Evolutionary conservation across 371 early-diverging fungal species (phyloP), one percentile per base, ranked within the genome.

Genomic region (Mucor lusitanicus): DNA sequence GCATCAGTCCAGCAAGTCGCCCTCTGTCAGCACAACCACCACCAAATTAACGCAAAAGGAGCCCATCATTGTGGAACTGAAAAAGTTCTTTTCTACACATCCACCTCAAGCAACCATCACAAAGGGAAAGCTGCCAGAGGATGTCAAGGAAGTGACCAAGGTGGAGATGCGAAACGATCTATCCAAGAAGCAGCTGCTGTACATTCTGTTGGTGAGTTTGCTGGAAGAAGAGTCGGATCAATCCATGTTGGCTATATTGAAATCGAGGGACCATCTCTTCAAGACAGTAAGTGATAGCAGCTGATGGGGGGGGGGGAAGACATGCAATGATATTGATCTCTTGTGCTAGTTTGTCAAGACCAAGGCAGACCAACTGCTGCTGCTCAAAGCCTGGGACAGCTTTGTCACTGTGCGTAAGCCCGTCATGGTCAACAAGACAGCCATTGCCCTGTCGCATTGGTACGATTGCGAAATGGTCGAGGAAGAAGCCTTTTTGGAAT

Each of bases 151-250:
- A 70, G 84, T 91, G 35, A 92, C 91, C 2, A 87, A 90, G 33
- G 63, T 91, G 35, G 92, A 92, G 73, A 90, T 91, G 83, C 82
- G 89, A n/a, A 87, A 92, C 63, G 89, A 89, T 61, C 67, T 92
- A 69, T 81, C 87, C 53, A 92, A 91, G 77, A 84, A 79, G 13
- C 88, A 90, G 65, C 61, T 92, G 13, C 82, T 90, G 35, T 84
- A 71, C 61, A 83, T 90, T 44, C 65, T 92, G 32, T 66, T 92
- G 25, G 80, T 81, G 4, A 79, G 86, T 58, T 67, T 91, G 27
- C 81, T 90, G 60, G 82, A 85, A 23, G 89, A 89, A 6, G 59
- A 60, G n/a, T 65, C 57, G n/a, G 73, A 57, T 65, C 69, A 55
- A 62, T 55, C 39, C 59, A 64, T 75, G 12, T 37, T 70, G 21